phyloP scores from a whole-genome alignment of 2,329 filamentous ascomycete species.

The Neonectria punicea region DNA sequence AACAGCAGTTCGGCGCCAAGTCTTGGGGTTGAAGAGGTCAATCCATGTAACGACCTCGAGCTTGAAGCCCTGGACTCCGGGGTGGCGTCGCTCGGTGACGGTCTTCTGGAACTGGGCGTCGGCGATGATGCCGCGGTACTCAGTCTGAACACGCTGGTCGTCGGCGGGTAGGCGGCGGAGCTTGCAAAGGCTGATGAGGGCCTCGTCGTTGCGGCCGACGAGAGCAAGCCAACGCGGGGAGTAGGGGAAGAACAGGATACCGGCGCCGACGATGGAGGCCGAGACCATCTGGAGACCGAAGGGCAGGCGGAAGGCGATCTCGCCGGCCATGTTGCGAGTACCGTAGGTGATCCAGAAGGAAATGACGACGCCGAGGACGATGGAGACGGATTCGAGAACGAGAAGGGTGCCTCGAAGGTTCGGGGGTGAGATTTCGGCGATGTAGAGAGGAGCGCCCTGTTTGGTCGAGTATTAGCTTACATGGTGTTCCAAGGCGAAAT shows the following conservation, averaged over 20 bases:
- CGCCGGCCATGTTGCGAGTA: conserved; percentile 53
- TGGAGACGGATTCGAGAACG: conserved; percentile 46
- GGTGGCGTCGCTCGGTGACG: conserved; percentile 14
- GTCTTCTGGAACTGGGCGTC: conserved; percentile 58
- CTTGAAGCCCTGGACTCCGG: conserved; percentile 46
- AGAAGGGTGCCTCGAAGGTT: conserved; percentile 44
- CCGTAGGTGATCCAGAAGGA: conserved; percentile 52
- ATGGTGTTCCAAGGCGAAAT: neutral
- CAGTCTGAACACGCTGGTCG: conserved; percentile 56
- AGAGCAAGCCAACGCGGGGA: conserved; percentile 58
- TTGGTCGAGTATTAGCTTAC: neutral
- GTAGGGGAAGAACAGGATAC: conserved; percentile 58
- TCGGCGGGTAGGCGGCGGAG: conserved; percentile 53
- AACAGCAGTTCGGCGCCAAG: conserved; percentile 20
- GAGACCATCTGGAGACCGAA: conserved; percentile 54
- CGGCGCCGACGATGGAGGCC: conserved; percentile 43
- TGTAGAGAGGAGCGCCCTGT: conserved; percentile 39
- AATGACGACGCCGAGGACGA: conserved; percentile 46
- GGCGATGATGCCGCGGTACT: conserved; percentile 60
- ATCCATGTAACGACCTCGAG: conserved; percentile 58
- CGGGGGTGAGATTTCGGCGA: conserved; percentile 44
- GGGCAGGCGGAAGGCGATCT: conserved; percentile 57
- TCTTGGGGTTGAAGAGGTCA: conserved; percentile 55
- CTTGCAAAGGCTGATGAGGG: conserved; percentile 49
- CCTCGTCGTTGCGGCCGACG: conserved; percentile 50